phyloP scores from a whole-genome alignment of 805 yeast genomes.

The Priceomyces carsonii region DNA sequence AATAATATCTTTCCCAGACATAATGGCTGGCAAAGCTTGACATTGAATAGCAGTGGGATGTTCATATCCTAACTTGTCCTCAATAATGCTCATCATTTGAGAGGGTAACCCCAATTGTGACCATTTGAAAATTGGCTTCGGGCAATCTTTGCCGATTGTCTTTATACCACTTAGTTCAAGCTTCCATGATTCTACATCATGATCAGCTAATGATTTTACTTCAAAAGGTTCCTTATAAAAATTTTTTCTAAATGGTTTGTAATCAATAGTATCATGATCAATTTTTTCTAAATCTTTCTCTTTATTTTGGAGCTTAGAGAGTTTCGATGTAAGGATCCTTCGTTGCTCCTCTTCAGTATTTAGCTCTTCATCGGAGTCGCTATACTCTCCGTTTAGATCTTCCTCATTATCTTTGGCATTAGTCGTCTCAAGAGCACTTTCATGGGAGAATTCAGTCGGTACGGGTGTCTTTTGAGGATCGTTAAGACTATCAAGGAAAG shows the following conservation, averaged over 20 bases:
- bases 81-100: conserved; percentile 52
- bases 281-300: conserved; percentile 52
- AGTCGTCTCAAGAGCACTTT: conserved; percentile 18
- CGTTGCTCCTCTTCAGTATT: conserved; percentile 37
- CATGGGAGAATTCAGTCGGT: no score
- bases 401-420: conserved; percentile 10
- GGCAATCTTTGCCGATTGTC: conserved; percentile 57
- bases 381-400: no score
- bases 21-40: conserved; percentile 86
- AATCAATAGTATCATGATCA: conserved; percentile 44
- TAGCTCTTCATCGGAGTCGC: conserved; percentile 24
- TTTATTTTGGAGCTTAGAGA: conserved; percentile 44
- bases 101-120: conserved; percentile 77
- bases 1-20: conserved; percentile 87
- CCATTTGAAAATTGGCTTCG: conserved; percentile 75
- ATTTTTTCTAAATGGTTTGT: conserved; percentile 56
- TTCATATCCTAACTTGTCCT: conserved; percentile 49
- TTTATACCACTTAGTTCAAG: conserved; percentile 61
- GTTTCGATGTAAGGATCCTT: conserved; percentile 34
- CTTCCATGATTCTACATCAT: conserved; percentile 59
- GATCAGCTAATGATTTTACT: conserved; percentile 44
- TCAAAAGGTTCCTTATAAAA: conserved; percentile 67
- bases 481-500: conserved; percentile 9
- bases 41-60: conserved; percentile 87
- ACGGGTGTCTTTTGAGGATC: no score